These are phyloP conservation scores for Thelonectria olida DNA, from an alignment of 2,329 filamentous ascomycete genomes.

Conservation along the genomic window DNA sequence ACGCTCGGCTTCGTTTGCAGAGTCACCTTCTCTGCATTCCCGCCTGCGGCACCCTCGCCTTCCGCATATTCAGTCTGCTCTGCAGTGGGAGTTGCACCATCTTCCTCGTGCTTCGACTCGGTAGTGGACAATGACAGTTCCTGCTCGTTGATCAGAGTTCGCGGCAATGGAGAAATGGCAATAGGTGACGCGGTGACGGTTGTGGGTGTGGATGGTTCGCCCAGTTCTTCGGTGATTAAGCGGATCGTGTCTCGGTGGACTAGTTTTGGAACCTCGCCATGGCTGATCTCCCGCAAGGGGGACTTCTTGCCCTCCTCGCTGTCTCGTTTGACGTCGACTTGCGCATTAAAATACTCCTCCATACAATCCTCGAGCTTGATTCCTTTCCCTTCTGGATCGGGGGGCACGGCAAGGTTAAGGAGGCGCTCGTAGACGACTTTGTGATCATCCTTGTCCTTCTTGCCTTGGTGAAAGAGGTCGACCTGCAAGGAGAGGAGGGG, in stretches of 20 bases:
- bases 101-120: conserved; percentile 10
- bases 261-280: conserved; percentile 36
- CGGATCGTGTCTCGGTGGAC: conserved; percentile 46
- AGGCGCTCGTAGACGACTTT: conserved; percentile 93
- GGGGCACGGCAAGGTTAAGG: conserved; percentile 89
- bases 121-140: neutral
- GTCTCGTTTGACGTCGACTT: conserved; percentile 87
- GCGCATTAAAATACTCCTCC: conserved; percentile 94
- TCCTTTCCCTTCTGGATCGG: conserved; percentile 73
- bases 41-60: neutral
- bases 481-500: conserved; percentile 91
- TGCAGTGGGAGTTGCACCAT: neutral
- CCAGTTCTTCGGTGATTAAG: conserved; percentile 46
- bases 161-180: conserved; percentile 38
- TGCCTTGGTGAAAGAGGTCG: conserved; percentile 92
- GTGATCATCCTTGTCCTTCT: conserved; percentile 87
- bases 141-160: conserved; percentile 29
- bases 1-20: conserved; percentile 44
- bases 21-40: neutral
- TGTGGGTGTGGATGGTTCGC: conserved; percentile 44
- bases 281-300: conserved; percentile 38
- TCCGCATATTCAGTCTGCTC: neutral
- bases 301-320: conserved; percentile 63
- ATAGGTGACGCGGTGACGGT: conserved; percentile 45
- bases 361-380: conserved; percentile 90